Evolutionary conservation across 2,329 filamentous ascomycete genomes (phyloP).

Genomic region (Botryotinia narcissicola): DNA sequence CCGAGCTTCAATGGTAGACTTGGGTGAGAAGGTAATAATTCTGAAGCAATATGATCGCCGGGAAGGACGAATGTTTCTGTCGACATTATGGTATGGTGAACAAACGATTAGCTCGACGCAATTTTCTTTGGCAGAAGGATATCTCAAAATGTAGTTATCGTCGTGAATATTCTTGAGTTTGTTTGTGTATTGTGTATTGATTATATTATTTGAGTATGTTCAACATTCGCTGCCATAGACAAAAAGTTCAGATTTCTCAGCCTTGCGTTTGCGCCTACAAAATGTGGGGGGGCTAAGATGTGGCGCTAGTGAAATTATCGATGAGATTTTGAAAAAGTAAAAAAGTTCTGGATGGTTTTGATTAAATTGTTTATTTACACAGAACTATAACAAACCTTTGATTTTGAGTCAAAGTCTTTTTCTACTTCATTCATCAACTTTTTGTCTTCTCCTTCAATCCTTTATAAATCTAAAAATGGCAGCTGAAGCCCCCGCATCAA

Average conservation of each 20-base stretch:
- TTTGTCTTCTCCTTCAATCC: background rate
- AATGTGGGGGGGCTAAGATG: conserved; percentile 19
- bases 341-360: conserved; percentile 27
- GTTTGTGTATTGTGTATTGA: background rate
- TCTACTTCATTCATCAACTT: background rate
- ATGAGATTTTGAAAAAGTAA: conserved; percentile 23
- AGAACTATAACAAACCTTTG: conserved; percentile 16
- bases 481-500: conserved; percentile 30
- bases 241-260: conserved; percentile 29
- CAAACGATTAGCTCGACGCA: background rate
- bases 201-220: background rate
- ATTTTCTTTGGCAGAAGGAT: background rate
- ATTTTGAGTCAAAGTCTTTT: conserved; percentile 12
- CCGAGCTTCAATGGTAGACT: conserved; percentile 76
- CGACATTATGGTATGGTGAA: conserved; percentile 23
- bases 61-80: conserved; percentile 70
- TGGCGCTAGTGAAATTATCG: conserved; percentile 36
- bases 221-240: background rate
- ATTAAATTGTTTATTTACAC: conserved; percentile 7
- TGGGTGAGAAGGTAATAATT: conserved; percentile 63
- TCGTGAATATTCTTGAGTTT: background rate
- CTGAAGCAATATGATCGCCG: conserved; percentile 69
- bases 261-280: conserved; percentile 29
- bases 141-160: background rate
- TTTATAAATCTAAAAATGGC: conserved; percentile 32